Conservation (phyloP, 2,329 filamentous ascomycete species). For the Graphium sp. region DNA sequence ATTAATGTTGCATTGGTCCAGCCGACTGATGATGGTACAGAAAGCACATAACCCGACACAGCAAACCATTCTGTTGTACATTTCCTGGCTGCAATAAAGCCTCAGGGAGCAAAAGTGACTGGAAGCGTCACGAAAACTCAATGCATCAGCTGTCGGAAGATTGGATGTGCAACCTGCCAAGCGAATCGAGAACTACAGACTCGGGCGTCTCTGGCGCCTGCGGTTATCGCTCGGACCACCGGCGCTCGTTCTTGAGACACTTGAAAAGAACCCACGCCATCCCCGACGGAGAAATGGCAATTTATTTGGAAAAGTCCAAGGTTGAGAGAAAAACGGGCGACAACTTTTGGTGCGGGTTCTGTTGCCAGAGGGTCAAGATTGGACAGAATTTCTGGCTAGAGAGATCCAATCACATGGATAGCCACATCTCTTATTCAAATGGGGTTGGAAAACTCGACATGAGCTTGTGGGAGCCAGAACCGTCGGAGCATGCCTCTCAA, state of each 20-base stretch:
- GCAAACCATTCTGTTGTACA: slow-evolving; percentile 69
- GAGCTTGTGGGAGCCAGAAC: slow-evolving; percentile 40
- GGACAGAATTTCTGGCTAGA: slow-evolving; percentile 31
- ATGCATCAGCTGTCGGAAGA: slow-evolving; percentile 58
- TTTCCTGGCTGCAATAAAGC: slow-evolving; percentile 48
- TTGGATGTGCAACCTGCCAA: slow-evolving; percentile 48
- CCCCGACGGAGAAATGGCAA: slow-evolving; percentile 16
- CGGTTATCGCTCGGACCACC: slow-evolving; percentile 38
- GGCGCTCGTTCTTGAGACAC: slow-evolving; percentile 46
- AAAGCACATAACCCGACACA: slow-evolving; percentile 73
- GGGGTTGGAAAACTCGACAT: slow-evolving; percentile 22
- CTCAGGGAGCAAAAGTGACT: slow-evolving; percentile 91
- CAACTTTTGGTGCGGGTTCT: slow-evolving; percentile 84
- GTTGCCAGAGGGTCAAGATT: slow-evolving; percentile 24
- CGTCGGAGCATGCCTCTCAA: no score
- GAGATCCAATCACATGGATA: slow-evolving; percentile 56
- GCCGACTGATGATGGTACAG: slow-evolving; percentile 24
- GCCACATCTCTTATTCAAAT: slow-evolving; percentile 43
- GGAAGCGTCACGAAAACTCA: slow-evolving; percentile 75
- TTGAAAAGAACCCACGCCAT: slow-evolving; percentile 32
- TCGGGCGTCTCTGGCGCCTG: slow-evolving; percentile 23
- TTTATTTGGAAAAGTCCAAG: slow-evolving; percentile 32
- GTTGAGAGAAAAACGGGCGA: slow-evolving; percentile 47
- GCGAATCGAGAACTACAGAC: slow-evolving; percentile 5
- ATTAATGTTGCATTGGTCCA: slow-evolving; percentile 10